Base-by-base conservation (phyloP, 768 basidiomycete species). In the Auricularia cornea region DNA sequence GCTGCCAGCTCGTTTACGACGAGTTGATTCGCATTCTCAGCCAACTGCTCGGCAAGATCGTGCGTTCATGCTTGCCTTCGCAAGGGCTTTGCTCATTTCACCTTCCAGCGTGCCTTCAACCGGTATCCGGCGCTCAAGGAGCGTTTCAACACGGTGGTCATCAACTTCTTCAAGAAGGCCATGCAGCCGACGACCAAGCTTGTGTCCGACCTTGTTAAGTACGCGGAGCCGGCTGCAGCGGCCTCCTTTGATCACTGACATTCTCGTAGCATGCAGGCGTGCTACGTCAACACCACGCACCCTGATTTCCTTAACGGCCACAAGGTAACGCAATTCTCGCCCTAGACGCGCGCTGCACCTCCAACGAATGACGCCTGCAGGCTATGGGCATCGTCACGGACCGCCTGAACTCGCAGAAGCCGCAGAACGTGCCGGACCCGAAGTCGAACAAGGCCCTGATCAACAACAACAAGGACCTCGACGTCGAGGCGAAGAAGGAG, bases 251-350 rank as follows among this genome's bases (percentile, higher is more conserved):
- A 56, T 57, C 59, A 61, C 59, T 61, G 60, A 59, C 52, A 40
- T 12, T 31, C 44, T 38, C 35, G 2, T 63, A 94, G 90, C 38
- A 98, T 98, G 94, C 96, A 98, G 79, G 94, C 95, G 40, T 96
- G 94, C 74, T 99, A 98, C 73, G 89, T 99, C 70, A 99, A 99
- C 78, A 98, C 97, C 16, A 98, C 96, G 1, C 97, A 99, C 73
- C 97, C 97, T 1, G 97, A 99, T 77, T 98, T 99, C 78, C 84
- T 99, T 72, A 91, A 87, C 66, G 97, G 97, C 28, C 96, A 99
- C 78, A 94, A 89, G 78, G 89, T 82, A 62, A n/a, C n/a, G n/a
- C n/a, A n/a, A n/a, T n/a, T n/a, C n/a, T n/a, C n/a, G n/a, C n/a
- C n/a, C n/a, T n/a, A n/a, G n/a, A n/a, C n/a, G n/a, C n/a, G n/a